Base-by-base conservation (phyloP, 1,139 yeast genomes). In the Barnettozyma hawaiiensis region DNA sequence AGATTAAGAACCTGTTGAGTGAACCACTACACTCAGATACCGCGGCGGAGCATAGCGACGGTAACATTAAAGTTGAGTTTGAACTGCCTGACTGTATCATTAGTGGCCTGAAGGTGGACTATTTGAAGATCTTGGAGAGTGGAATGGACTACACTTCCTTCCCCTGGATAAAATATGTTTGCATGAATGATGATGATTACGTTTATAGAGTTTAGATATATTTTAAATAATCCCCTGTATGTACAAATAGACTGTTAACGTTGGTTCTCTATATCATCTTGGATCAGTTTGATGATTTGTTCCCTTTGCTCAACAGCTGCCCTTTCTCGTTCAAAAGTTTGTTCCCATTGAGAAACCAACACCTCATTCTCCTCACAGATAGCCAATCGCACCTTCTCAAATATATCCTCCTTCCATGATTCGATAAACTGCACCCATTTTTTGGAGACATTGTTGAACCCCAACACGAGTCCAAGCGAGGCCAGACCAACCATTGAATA, bases 161-260 rank as follows among this genome's bases (percentile, higher is more conserved):
- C 58, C 92, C 94, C 1, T 84, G 95, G 95, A 86, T 84, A 3
- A 70, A 86, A 47, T 84, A 84, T 58, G 73, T 78, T 46, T 78
- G 84, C 10, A 69, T 73, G 53, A 73, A 73, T 47, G 83, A 72
- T 47, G 84, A 70, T 41, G 63, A 63, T 14, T 70, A 66, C 41
- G 47, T 55, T 20, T 55, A 54, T 49, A 55, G 60, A 51, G 27
- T 54, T 42, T 43, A 27, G 41, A 44, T 12, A 21, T 12, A 27
- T n/a, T n/a, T n/a, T n/a, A n/a, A n/a, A n/a, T n/a, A n/a, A n/a
- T n/a, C n/a, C n/a, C n/a, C 7, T 21, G 6, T 26, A 26, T 26
- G 29, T 26, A 26, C 16, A 26, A n/a, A 26, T 15, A 26, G 16
- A 26, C 29, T 9, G n/a, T 26, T 7, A 26, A 8, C 14, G 10